Conservation (phyloP, 139 green algal species). For the Coelastrella sp. region DNA sequence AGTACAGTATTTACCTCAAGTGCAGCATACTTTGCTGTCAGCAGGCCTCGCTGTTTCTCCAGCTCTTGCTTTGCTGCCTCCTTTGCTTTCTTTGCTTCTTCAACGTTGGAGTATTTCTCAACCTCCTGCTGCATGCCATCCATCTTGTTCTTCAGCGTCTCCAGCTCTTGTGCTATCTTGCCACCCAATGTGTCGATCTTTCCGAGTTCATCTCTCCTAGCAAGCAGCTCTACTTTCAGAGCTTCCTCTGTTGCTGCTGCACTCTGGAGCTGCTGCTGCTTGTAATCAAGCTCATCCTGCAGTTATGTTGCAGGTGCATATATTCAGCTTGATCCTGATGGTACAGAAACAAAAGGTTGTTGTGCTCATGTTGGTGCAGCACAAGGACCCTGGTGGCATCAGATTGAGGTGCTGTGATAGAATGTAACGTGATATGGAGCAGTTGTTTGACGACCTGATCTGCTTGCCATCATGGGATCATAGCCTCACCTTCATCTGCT, state of each 20-base stretch:
- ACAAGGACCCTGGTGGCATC: background rate
- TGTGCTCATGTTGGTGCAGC: background rate
- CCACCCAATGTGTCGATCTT: conserved; percentile 61
- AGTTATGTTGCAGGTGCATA: conserved; percentile 4
- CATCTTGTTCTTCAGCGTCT: background rate
- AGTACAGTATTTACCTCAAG: background rate
- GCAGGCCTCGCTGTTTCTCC: background rate
- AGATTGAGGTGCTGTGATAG: background rate
- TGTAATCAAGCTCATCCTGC: conserved; percentile 79
- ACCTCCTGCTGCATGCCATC: conserved; percentile 14
- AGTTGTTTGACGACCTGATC: background rate
- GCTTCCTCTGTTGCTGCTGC: conserved; percentile 40
- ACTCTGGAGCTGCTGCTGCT: conserved; percentile 64
- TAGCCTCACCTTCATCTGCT: conserved; percentile 60
- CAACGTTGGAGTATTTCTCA: background rate
- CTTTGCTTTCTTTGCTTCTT: background rate
- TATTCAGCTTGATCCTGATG: no score
- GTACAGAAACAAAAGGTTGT: background rate
- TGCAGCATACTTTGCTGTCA: background rate
- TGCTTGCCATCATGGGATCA: background rate
- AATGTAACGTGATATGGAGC: background rate
- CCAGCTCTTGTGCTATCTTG: conserved; percentile 56
- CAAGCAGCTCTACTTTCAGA: conserved; percentile 38
- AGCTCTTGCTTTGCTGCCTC: background rate
- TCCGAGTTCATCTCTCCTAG: conserved; percentile 55